Base-by-base conservation (phyloP, 192 early-diverging fungal species). In the Phycomyces blakesleeanus region DNA sequence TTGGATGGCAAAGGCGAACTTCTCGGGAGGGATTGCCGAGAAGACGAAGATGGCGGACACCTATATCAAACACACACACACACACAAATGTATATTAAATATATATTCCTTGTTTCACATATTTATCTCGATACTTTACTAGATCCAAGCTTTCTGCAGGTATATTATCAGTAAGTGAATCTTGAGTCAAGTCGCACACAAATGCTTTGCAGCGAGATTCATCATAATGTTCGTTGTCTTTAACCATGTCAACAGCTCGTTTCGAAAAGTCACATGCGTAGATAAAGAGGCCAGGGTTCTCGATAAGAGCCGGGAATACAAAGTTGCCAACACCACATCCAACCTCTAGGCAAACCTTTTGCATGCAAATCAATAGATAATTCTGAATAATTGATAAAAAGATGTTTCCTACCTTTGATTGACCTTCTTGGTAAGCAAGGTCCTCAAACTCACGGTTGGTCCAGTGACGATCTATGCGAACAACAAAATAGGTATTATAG, bases 251-350 rank as follows among this genome's bases (percentile, higher is more conserved):
- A 0, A 99, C 87, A 0, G 98, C 98, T 7, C 87, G 85, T 7
- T 84, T 78, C 12, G 93, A 91, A 70, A 97, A 98, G 73, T 99
- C 98, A 71, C 91, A 93, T 8, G 93, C 95, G 72, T 95, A 94
- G 40, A 94, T 85, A 69, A 85, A 94, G 26, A 98, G 69, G 27
- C 84, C 74, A 0, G 83, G 79, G 75, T 92, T 91, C 72, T 85
- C 83, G n/a, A 87, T 85, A 41, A 99, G 64, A 2, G 94, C 74
- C 5, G 98, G 98, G 71, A 93, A 98, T 29, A 98, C 83, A 76
- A 94, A 95, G 77, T 93, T 96, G 55, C 96, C 97, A 0, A 95
- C 95, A 7, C 98, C 98, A 74, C 98, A 99, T 52, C 98, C 98
- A 37, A 97, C 88, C 76, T 99, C 98, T 8, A 93, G 75, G 20